phyloP scores from a whole-genome alignment of 2,329 filamentous ascomycete species.

The Cladorrhinum sp. region DNA sequence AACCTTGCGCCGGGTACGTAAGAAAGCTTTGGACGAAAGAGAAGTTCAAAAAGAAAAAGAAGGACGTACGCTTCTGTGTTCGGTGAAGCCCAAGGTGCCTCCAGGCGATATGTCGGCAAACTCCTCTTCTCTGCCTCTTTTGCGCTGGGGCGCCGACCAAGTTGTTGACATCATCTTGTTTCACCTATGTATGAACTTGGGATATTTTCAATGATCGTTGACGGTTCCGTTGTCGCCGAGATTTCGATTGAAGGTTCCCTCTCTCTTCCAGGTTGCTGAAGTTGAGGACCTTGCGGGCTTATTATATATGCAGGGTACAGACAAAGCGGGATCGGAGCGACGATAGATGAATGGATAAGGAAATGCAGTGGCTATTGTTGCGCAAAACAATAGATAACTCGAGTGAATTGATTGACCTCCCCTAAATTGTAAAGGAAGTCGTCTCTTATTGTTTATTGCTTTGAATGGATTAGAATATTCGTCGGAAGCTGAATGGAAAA shows the following conservation, averaged over 20 bases:
- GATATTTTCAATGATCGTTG: neutral
- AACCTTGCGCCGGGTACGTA: neutral
- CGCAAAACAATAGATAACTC: neutral
- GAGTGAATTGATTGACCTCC: neutral
- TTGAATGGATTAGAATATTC: neutral
- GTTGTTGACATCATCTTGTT: constrained; percentile 38
- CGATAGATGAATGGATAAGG: neutral
- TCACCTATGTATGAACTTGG: neutral
- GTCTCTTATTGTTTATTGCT: neutral
- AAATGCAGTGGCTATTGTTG: neutral
- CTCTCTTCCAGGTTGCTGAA: neutral
- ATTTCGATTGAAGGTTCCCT: neutral
- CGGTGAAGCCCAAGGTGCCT: constrained; percentile 42
- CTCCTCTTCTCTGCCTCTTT: constrained; percentile 47
- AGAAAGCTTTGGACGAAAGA: neutral
- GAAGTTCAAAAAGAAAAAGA: neutral
- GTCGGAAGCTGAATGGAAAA: neutral
- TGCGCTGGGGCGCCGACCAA: constrained; percentile 40
- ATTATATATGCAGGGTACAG: neutral
- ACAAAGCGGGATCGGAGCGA: neutral
- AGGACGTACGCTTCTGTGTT: constrained; percentile 48
- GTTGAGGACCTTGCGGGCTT: neutral
- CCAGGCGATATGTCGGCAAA: constrained; percentile 37
- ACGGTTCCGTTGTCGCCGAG: neutral
- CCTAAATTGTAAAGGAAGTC: neutral